Evolutionary conservation across 2,329 filamentous ascomycete species (phyloP).

Genomic region (Calonectria leucothoes): DNA sequence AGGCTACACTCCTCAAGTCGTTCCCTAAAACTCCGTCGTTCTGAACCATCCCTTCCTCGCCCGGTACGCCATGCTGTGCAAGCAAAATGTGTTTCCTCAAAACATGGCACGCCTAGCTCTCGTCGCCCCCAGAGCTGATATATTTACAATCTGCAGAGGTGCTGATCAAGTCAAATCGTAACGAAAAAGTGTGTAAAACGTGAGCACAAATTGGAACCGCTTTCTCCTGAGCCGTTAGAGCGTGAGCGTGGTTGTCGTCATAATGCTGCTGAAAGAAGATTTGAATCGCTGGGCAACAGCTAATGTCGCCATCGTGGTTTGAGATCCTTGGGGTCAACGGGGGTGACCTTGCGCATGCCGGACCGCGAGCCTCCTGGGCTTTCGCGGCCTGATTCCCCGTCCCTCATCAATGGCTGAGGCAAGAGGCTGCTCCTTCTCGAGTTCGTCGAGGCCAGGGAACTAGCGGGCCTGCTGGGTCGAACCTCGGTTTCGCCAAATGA

Average conservation of each 20-base stretch:
- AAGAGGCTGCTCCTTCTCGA: constrained; percentile 66
- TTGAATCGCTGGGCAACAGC: background rate
- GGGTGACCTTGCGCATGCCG: constrained; percentile 42
- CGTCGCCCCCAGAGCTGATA: constrained; percentile 14
- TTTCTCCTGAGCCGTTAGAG: constrained; percentile 27
- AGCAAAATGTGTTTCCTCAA: constrained; percentile 34
- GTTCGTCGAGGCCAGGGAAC: constrained; percentile 61
- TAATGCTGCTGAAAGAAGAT: constrained; percentile 7
- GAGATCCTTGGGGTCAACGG: constrained; percentile 50
- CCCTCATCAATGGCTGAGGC: constrained; percentile 57
- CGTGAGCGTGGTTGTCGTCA: constrained; percentile 20
- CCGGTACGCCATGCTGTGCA: constrained; percentile 43
- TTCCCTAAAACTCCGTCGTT: constrained; percentile 39
- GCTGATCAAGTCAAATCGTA: constrained; percentile 34
- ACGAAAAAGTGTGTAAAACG: constrained; percentile 37
- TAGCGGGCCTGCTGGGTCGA: constrained; percentile 61
- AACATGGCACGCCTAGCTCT: constrained; percentile 38
- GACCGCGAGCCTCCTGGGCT: constrained; percentile 61
- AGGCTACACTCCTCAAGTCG: constrained; percentile 26
- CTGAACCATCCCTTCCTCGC: constrained; percentile 30
- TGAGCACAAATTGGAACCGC: constrained; percentile 24
- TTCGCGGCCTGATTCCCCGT: constrained; percentile 56
- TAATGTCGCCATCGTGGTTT: constrained; percentile 64
- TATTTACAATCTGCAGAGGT: constrained; percentile 20
- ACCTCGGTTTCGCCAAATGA: constrained; percentile 44